Conservation (phyloP, 78 protist genomes). For the Corallochytrium limacisporum region DNA sequence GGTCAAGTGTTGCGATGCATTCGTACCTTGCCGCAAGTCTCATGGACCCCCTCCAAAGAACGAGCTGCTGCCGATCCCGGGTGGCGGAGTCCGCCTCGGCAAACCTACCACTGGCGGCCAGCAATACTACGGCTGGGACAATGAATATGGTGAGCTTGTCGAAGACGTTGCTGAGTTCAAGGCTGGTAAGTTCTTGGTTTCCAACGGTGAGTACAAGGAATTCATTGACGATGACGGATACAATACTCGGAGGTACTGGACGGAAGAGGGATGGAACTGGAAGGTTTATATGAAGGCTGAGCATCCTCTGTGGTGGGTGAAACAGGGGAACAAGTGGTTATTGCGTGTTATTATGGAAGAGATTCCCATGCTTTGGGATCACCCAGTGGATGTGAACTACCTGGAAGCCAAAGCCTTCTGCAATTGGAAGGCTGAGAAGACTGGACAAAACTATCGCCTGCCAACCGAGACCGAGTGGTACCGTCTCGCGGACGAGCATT, state of each 20-base stretch:
- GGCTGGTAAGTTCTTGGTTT: conserved; percentile 25
- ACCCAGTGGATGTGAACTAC: conserved; percentile 50
- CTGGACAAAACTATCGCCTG: conserved; percentile 10
- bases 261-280: conserved; percentile 32
- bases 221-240: conserved; percentile 41
- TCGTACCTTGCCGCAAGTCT: neutral
- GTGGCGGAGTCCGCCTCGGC: no score
- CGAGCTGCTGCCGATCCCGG: neutral
- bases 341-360: conserved; percentile 13
- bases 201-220: conserved; percentile 37
- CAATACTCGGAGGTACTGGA: neutral
- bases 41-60: neutral
- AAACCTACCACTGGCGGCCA: no score
- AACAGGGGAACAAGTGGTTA: neutral
- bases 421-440: conserved; percentile 7
- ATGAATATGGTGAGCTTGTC: conserved; percentile 25
- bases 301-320: conserved; percentile 40
- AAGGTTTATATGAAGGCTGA: neutral
- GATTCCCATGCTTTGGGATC: conserved; percentile 29
- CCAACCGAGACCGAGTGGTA: conserved; percentile 44
- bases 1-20: neutral
- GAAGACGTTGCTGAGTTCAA: conserved; percentile 19
- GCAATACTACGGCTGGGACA: conserved; percentile 48
- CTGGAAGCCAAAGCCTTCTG: conserved; percentile 47
- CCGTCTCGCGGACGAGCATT: neutral